A percentile compares a stretch with the other conserved stretches of the same genome.
These are phyloP conservation scores for Linanthus parryae DNA, from an alignment of 148 eudicot species.

Conservation along the genomic window DNA sequence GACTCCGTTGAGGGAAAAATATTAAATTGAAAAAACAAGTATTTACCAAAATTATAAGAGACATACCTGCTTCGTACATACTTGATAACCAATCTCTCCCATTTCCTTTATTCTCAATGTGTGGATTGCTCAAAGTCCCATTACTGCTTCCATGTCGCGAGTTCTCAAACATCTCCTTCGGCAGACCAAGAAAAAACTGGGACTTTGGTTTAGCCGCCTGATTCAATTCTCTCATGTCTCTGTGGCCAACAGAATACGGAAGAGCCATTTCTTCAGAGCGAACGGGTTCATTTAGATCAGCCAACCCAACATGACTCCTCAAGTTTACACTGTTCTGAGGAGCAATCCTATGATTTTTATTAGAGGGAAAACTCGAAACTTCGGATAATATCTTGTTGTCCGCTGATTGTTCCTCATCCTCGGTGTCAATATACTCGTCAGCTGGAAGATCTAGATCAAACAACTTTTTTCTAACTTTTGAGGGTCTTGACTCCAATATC, in stretches of 20 bases:
- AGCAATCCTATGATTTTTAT: slow-evolving; percentile 16
- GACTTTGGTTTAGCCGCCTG: slow-evolving; percentile 22
- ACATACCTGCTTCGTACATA: slow-evolving; percentile 54
- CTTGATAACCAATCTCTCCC: slow-evolving; percentile 36
- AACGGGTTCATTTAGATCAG: slow-evolving; percentile 75
- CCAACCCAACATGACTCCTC: slow-evolving; percentile 41
- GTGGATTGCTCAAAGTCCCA: slow-evolving; percentile 24
- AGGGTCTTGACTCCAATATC: slow-evolving; percentile 63
- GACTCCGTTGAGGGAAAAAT: no score
- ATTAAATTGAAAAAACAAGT: neutral
- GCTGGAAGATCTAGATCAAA: slow-evolving; percentile 80
- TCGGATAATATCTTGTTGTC: slow-evolving; percentile 19
- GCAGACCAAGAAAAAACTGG: slow-evolving; percentile 21
- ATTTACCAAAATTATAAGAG: slow-evolving; percentile 1
- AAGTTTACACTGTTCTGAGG: slow-evolving; percentile 22
- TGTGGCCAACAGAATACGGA: slow-evolving; percentile 26
- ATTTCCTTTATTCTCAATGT: slow-evolving; percentile 27
- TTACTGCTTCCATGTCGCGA: slow-evolving; percentile 22
- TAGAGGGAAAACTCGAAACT: slow-evolving; percentile 15
- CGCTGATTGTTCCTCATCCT: slow-evolving; percentile 37
- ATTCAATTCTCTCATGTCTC: slow-evolving; percentile 23
- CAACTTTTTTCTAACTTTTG: slow-evolving; percentile 60
- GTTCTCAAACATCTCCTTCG: slow-evolving; percentile 28
- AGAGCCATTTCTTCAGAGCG: slow-evolving; percentile 37
- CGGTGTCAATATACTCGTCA: slow-evolving; percentile 59